A percentile compares a stretch with the other conserved stretches of the same genome.
phyloP scores from a whole-genome alignment of 2,329 filamentous ascomycete species.

The Chaetomium strumarium region DNA sequence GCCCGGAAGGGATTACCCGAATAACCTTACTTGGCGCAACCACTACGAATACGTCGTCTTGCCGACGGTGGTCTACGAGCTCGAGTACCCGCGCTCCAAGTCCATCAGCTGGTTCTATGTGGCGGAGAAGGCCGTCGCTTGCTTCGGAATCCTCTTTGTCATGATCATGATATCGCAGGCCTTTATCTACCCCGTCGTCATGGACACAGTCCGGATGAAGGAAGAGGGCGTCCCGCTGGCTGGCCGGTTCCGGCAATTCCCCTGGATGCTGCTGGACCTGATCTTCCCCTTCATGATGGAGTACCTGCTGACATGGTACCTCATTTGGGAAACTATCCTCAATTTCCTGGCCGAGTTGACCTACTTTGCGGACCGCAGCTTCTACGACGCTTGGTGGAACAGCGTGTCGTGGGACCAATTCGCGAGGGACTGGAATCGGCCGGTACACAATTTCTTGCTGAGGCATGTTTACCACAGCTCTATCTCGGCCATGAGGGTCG shows the following conservation, averaged over 20 bases:
- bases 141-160: constrained; percentile 66
- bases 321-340: constrained; percentile 72
- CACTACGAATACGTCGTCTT: constrained; percentile 69
- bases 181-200: constrained; percentile 71
- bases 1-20: constrained; percentile 52
- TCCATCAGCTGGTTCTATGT: constrained; percentile 70
- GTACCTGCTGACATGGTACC: constrained; percentile 71
- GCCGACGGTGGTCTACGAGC: constrained; percentile 73
- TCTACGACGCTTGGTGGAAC: constrained; percentile 63
- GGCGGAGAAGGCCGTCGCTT: constrained; percentile 63
- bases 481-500: constrained; percentile 66
- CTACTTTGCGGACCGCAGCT: constrained; percentile 69
- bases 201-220: constrained; percentile 61
- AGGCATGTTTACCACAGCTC: constrained; percentile 74
- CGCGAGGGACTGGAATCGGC: constrained; percentile 73
- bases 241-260: constrained; percentile 60
- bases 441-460: constrained; percentile 71
- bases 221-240: constrained; percentile 56
- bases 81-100: constrained; percentile 66
- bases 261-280: constrained; percentile 68
- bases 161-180: constrained; percentile 76
- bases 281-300: constrained; percentile 76
- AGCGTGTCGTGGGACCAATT: constrained; percentile 68
- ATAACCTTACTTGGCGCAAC: constrained; percentile 59
- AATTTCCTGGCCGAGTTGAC: constrained; percentile 74